Base-by-base conservation (phyloP, 139 green algal species). In the Choricystis sp. region DNA sequence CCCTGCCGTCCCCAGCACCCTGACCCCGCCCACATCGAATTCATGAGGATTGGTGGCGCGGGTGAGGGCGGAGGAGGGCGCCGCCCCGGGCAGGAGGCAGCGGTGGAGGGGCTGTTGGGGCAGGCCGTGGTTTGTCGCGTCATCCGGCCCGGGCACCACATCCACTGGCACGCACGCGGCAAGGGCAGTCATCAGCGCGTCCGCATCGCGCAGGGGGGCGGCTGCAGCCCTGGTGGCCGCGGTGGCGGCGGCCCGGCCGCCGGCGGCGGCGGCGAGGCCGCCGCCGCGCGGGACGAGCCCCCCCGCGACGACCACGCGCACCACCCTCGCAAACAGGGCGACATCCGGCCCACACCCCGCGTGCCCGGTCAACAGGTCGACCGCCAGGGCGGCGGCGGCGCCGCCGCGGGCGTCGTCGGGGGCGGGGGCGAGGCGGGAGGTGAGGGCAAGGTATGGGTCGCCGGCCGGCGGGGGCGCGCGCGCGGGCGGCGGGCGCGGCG, bases 91-190 rank as follows among this genome's bases (percentile, higher is more conserved):
- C 29, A 97, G 77, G 25, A 97, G 79, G 68, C 86, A 94, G 49
- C 60, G 69, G 79, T 98, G 89, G 59, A 98, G 68, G n/a, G 89
- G 85, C 78, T 98, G 93, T 76, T 99, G 93, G 19, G 93, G 93
- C 65, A 99, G 74, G 19, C 87, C 84, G 31, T 86, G 79, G 67
- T 94, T 97, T 64, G 85, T 79, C 0, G 89, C 91, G 73, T 99
- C 93, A 26, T 75, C 75, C 1, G 76, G 61, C 1, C 93, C 93
- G 2, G 93, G 89, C 89, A 99, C 96, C 19, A 98, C 66, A 69
- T 99, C 93, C 25, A 99, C 80, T 0, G 87, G 88, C 55, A 98
- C 64, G 2, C 73, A 74, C 0, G 74, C 73, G 1, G 78, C 81
- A 29, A 95, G 72, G 75, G 94, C 79, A 2, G 76, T 76, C 40